A percentile compares a stretch with the other conserved stretches of the same genome.
Evolutionary conservation across 352 stramenopile species (phyloP).

Genomic region (Thraustochytrium sp.): DNA sequence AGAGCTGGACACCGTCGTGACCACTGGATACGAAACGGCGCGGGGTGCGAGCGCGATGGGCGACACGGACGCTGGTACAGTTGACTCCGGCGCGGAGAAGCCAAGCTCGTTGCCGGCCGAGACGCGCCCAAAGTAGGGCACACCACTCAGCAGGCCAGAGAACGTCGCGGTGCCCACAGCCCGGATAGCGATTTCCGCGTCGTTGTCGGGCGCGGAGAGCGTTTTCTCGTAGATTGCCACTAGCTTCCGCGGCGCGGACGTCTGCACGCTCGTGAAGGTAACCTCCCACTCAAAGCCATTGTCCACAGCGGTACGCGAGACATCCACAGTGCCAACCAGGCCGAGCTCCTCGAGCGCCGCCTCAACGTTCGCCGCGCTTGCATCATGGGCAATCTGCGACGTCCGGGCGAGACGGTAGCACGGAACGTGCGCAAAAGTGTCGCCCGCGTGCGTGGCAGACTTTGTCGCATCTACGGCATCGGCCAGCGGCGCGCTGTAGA

Average conservation of each 20-base stretch:
- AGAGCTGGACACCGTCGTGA: slow-evolving; percentile 54
- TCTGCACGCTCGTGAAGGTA: slow-evolving; percentile 3
- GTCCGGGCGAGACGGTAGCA: slow-evolving; percentile 38
- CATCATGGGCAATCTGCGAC: slow-evolving; percentile 52
- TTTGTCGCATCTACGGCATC: slow-evolving; percentile 7
- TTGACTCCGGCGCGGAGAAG: slow-evolving; percentile 41
- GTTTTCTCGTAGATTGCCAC: neutral
- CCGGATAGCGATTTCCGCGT: neutral
- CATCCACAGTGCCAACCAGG: slow-evolving; percentile 3
- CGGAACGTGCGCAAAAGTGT: neutral
- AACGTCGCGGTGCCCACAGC: neutral
- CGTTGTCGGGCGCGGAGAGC: neutral
- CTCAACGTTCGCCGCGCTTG: slow-evolving; percentile 52
- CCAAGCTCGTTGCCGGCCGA: slow-evolving; percentile 55
- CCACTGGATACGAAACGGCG: neutral
- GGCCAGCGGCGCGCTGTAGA: neutral
- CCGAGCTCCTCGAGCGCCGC: slow-evolving; percentile 56
- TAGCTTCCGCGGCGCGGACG: neutral
- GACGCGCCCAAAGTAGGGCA: slow-evolving; percentile 59
- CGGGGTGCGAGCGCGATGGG: neutral
- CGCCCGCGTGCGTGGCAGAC: neutral
- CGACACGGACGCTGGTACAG: neutral
- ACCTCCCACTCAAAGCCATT: slow-evolving; percentile 32
- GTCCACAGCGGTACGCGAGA: neutral
- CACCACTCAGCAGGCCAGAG: slow-evolving; percentile 48